A percentile compares a stretch with the other conserved stretches of the same genome.
These are phyloP conservation scores for Betula pendula DNA, from an alignment of 306 rosid species.

Conservation along the genomic window DNA sequence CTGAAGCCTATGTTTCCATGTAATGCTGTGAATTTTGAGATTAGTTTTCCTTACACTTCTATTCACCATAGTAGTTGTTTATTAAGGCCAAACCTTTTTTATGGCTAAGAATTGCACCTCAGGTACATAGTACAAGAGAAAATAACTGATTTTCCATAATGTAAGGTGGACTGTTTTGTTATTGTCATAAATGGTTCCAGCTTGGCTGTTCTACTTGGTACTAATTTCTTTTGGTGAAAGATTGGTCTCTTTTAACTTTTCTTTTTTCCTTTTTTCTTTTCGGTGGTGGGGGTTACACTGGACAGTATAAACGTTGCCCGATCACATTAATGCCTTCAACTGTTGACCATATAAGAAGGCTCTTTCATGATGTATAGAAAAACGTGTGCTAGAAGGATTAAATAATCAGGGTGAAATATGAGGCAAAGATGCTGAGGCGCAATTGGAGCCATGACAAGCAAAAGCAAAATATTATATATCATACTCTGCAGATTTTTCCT, in stretches of 20 bases:
- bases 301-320: conserved; percentile 94
- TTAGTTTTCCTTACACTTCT: neutral
- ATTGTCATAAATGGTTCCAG: neutral
- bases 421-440: neutral
- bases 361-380: conserved; percentile 83
- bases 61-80: neutral
- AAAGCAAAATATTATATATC: no score
- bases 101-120: neutral
- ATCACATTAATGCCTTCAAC: conserved; percentile 72
- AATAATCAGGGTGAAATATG: neutral
- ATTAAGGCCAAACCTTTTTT: neutral
- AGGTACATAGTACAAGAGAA: neutral
- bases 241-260: conserved; percentile 14
- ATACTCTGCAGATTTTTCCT: no score
- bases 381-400: neutral
- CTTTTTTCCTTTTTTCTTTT: neutral
- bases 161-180: neutral
- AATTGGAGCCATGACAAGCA: no score
- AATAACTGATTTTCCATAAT: neutral
- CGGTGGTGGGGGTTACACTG: neutral
- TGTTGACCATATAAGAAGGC: conserved; percentile 84
- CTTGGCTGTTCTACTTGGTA: neutral
- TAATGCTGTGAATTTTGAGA: neutral
- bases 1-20: neutral
- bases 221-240: no score